Evolutionary conservation across 345 rosid genomes (phyloP).

Genomic region (Schrenkiella parvula): DNA sequence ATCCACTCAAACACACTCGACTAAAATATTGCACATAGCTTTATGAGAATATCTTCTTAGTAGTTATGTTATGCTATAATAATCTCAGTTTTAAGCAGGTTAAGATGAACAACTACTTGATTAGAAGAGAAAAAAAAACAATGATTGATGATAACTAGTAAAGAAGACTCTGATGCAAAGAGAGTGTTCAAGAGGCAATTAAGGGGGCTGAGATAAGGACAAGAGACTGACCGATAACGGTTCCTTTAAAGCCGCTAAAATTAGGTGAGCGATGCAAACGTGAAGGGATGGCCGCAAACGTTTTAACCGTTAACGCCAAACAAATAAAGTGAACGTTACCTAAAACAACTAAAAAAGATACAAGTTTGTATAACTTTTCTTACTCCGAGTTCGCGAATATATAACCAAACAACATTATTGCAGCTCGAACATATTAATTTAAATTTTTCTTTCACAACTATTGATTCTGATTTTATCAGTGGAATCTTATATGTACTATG

Average conservation of each 20-base stretch:
- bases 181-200: neutral
- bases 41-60: conserved; percentile 11
- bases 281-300: conserved; percentile 26
- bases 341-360: conserved; percentile 4
- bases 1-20: conserved; percentile 17
- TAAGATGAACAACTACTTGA: neutral
- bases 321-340: conserved; percentile 28
- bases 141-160: neutral
- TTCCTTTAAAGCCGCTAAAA: conserved; percentile 24
- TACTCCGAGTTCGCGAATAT: neutral
- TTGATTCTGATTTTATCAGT: no score
- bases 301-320: conserved; percentile 19
- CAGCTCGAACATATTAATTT: neutral
- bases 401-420: neutral
- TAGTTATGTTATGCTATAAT: neutral
- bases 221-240: conserved; percentile 26
- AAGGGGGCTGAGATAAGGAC: conserved; percentile 14
- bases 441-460: no score
- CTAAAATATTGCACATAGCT: conserved; percentile 14
- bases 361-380: neutral
- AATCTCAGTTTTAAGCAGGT: neutral
- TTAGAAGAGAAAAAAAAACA: neutral
- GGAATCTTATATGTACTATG: neutral
- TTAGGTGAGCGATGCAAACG: conserved; percentile 32
- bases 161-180: neutral